Conservation (phyloP, 2,329 filamentous ascomycete genomes). For the Trichophyton equinum region DNA sequence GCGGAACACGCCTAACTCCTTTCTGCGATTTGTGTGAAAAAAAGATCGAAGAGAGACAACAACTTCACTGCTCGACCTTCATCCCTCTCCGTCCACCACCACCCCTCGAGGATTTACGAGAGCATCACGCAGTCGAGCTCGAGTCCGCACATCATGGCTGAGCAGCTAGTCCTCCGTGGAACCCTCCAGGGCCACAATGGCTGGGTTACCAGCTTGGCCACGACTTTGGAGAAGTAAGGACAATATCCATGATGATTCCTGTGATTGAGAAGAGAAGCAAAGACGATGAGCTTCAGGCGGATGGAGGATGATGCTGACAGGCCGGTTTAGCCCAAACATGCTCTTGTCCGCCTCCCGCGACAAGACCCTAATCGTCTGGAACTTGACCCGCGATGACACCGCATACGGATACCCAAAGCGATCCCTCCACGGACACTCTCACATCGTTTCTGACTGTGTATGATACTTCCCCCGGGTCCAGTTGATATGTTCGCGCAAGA, state of each 20-base stretch:
- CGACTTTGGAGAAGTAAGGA: conserved; percentile 93
- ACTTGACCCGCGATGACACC: conserved; percentile 95
- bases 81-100: conserved; percentile 25
- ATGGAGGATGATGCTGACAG: conserved; percentile 25
- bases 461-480: conserved; percentile 33
- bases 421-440: conserved; percentile 95
- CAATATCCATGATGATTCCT: conserved; percentile 7
- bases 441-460: conserved; percentile 99
- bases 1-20: conserved; percentile 16
- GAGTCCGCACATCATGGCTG: conserved; percentile 53
- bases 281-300: not conserved
- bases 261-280: not conserved
- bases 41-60: conserved; percentile 15
- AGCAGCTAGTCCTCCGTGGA: conserved; percentile 91
- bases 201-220: conserved; percentile 98
- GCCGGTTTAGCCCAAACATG: conserved; percentile 78
- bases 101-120: conserved; percentile 23
- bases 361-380: conserved; percentile 99
- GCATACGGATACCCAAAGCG: conserved; percentile 99
- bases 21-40: conserved; percentile 22
- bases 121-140: conserved; percentile 23
- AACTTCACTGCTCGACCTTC: conserved; percentile 22
- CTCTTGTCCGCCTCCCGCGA: conserved; percentile 94
- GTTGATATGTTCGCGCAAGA: conserved; percentile 5
- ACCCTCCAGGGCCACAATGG: conserved; percentile 98